Conservation (phyloP, 1,284 basidiomycete species). For the Naganishia sp. region DNA sequence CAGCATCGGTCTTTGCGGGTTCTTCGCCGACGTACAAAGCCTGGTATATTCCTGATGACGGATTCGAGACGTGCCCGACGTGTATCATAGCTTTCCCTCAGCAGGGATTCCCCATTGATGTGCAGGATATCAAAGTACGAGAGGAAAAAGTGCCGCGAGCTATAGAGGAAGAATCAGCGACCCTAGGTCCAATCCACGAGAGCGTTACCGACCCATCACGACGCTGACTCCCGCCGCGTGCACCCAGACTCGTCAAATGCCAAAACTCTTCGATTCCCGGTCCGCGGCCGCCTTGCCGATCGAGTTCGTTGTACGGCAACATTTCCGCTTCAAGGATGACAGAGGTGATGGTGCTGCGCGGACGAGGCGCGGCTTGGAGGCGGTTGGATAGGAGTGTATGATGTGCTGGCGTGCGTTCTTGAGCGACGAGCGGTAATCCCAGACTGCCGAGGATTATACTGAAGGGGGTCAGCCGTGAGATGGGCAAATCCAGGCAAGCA, state of each 20-base stretch:
- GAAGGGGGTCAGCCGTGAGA: slow-evolving; percentile 28
- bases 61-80: slow-evolving; percentile 66
- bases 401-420: slow-evolving; percentile 36
- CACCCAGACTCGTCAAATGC: slow-evolving; percentile 39
- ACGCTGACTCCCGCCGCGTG: background rate
- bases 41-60: slow-evolving; percentile 59
- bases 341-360: slow-evolving; percentile 45
- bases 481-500: slow-evolving; percentile 38
- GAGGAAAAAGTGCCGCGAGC: slow-evolving; percentile 65
- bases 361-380: slow-evolving; percentile 40
- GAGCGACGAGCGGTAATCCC: slow-evolving; percentile 52
- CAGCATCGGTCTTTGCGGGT: background rate
- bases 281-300: slow-evolving; percentile 42
- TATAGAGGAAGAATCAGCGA: background rate
- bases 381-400: slow-evolving; percentile 17
- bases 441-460: slow-evolving; percentile 68
- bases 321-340: slow-evolving; percentile 84
- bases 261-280: slow-evolving; percentile 57
- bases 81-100: slow-evolving; percentile 61
- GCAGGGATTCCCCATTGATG: slow-evolving; percentile 63
- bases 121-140: slow-evolving; percentile 81
- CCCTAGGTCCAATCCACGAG: background rate
- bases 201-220: slow-evolving; percentile 3
- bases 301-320: slow-evolving; percentile 69
- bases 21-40: slow-evolving; percentile 55